Evolutionary conservation across 2,329 filamentous ascomycete genomes (phyloP).

Genomic region (Cladorrhinum sp.): DNA sequence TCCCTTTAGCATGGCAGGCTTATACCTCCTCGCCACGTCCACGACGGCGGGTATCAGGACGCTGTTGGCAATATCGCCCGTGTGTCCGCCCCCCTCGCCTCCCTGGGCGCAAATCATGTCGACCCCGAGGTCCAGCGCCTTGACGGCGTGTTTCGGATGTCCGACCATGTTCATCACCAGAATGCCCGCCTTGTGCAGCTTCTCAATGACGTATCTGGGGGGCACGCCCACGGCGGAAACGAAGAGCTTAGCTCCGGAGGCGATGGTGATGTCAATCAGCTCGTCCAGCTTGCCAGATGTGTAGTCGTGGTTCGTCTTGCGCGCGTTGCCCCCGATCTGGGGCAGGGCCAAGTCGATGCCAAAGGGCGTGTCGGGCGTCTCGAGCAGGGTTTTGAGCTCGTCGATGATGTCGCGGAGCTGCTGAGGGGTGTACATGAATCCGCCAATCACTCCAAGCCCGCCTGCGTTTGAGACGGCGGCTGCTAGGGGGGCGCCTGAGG

Average conservation of each 20-base stretch:
- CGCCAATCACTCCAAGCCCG: slow-evolving; percentile 73
- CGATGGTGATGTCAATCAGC: slow-evolving; percentile 81
- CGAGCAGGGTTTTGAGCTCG: slow-evolving; percentile 76
- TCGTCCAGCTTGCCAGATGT: slow-evolving; percentile 85
- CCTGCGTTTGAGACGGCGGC: slow-evolving; percentile 88
- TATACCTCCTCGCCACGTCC: slow-evolving; percentile 73
- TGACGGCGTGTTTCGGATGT: slow-evolving; percentile 84
- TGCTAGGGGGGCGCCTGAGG: slow-evolving; percentile 73
- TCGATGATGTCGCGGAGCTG: slow-evolving; percentile 78
- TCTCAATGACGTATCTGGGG: slow-evolving; percentile 67
- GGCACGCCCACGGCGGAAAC: slow-evolving; percentile 88
- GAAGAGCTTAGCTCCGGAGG: slow-evolving; percentile 79
- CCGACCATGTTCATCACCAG: slow-evolving; percentile 98
- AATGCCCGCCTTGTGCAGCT: slow-evolving; percentile 75
- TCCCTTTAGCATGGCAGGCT: slow-evolving; percentile 66
- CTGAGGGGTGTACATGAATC: slow-evolving; percentile 67
- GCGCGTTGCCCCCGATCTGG: slow-evolving; percentile 77
- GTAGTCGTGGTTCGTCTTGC: slow-evolving; percentile 95
- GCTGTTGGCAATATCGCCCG: slow-evolving; percentile 80
- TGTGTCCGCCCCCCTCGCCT: slow-evolving; percentile 90
- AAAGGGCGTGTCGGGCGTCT: slow-evolving; percentile 69
- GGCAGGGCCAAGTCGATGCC: slow-evolving; percentile 90
- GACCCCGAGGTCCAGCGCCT: slow-evolving; percentile 80
- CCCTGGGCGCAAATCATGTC: slow-evolving; percentile 92
- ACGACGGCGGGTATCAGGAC: slow-evolving; percentile 84